Evolutionary conservation across 208 protist species (phyloP), one percentile per base, ranked within the genome.

Genomic region (Leishmania tarentolae): DNA sequence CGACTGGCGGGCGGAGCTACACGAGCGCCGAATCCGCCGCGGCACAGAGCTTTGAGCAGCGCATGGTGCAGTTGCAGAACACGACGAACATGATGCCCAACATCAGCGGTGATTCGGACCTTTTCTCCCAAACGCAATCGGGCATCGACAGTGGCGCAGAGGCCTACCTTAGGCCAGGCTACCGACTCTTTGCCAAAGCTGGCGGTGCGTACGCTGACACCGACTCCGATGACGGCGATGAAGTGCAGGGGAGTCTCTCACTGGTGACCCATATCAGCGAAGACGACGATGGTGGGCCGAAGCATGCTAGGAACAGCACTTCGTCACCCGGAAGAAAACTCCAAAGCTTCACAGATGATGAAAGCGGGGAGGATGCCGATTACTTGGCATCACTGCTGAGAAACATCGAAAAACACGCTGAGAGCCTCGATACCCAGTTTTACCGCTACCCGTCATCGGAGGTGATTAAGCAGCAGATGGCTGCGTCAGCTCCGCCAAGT

Each of bases 381-480:
- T 86, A 86, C 66, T 42, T 86, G 56, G 70, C 71, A 35, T 59
- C 61, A 57, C 53, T 86, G 74, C 79, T 86, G 57, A 72, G 79
- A 44, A 72, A 87, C 75, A 83, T 87, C 56, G 80, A 83, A 44
- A 79, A 31, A 44, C 77, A 79, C 61, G 84, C 84, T 19, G 76
- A 75, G 31, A 66, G 83, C 3, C 81, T 82, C 21, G 85, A 82
- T 57, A 83, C 82, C 2, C 63, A 89, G 57, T 95, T 92, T 72
- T 88, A 89, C 57, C 83, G 75, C 42, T 95, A 95, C 83, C 91
- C 91, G 56, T 57, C 88, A 1, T 79, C 85, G 8, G 86, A 92
- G 31, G 83, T 84, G 47, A 83, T 94, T 42, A 91, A 92, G 78
- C 57, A 82, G 63, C 78, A 85, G 59, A 80, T 83, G 44, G 74